These are phyloP conservation scores for Populus davidiana DNA, from an alignment of 345 rosid genomes.

Conservation along the genomic window DNA sequence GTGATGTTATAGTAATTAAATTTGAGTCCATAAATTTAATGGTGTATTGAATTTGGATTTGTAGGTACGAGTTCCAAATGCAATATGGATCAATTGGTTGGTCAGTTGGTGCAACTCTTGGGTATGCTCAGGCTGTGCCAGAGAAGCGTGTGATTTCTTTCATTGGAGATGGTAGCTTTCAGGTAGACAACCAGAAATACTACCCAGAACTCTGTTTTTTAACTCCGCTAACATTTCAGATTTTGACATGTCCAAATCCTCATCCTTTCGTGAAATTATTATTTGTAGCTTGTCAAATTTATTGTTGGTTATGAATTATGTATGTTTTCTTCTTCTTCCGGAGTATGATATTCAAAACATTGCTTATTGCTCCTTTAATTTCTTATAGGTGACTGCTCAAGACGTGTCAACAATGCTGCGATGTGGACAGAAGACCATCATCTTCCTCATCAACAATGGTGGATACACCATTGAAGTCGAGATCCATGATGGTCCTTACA, in stretches of 20 bases:
- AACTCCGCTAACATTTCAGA: neutral
- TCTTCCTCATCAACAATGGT: constrained; percentile 77
- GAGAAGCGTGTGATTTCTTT: constrained; percentile 73
- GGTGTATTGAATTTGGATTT: constrained; percentile 4
- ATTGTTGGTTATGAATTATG: neutral
- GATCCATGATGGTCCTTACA: constrained; percentile 85
- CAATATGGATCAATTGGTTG: constrained; percentile 89
- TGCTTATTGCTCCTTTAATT: neutral
- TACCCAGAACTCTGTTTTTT: neutral
- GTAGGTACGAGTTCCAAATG: constrained; percentile 84
- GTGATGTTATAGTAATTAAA: neutral
- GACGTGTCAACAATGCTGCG: constrained; percentile 75
- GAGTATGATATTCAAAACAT: neutral
- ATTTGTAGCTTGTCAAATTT: neutral
- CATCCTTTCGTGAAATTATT: neutral
- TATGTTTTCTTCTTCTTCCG: neutral
- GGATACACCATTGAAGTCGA: constrained; percentile 85
- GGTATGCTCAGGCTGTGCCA: constrained; percentile 73
- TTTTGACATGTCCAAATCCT: neutral
- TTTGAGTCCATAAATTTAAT: neutral
- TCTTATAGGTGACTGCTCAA: constrained; percentile 63
- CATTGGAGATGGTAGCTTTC: constrained; percentile 88
- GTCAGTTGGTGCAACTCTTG: constrained; percentile 84
- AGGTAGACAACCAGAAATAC: constrained; percentile 35
- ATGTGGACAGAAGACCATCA: constrained; percentile 58